phyloP scores from a whole-genome alignment of 2,329 filamentous ascomycete genomes.

The Colletotrichum cordylinicola region DNA sequence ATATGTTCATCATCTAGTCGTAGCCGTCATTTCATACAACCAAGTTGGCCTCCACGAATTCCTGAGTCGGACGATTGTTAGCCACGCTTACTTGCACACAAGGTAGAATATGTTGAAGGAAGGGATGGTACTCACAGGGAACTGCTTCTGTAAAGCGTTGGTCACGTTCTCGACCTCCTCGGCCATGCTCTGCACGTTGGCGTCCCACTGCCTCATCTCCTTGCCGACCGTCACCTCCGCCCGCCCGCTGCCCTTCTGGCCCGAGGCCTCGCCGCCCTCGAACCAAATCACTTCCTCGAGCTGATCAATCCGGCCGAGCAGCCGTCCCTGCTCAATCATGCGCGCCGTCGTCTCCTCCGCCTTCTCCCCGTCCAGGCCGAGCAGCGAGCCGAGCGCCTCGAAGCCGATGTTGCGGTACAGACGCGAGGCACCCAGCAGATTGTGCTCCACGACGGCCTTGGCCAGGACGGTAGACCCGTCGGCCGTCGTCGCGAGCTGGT shows the following conservation, averaged over 20 bases:
- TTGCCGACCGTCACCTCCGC: conserved; percentile 68
- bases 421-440: conserved; percentile 83
- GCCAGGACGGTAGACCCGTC: conserved; percentile 94
- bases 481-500: conserved; percentile 88
- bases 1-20: background rate
- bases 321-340: conserved; percentile 94
- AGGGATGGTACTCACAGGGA: conserved; percentile 61
- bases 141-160: conserved; percentile 79
- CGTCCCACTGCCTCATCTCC: conserved; percentile 86
- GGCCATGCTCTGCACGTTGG: conserved; percentile 82
- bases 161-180: conserved; percentile 91
- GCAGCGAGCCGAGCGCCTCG: conserved; percentile 75
- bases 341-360: conserved; percentile 90
- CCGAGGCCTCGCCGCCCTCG: conserved; percentile 74
- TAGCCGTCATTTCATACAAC: conserved; percentile 36
- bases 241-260: conserved; percentile 70
- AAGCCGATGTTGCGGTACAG: conserved; percentile 81
- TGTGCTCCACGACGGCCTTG: conserved; percentile 95
- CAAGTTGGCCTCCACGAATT: conserved; percentile 62
- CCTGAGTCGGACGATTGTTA: conserved; percentile 35
- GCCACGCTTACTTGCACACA: conserved; percentile 6
- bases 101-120: background rate
- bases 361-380: conserved; percentile 79
- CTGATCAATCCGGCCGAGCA: conserved; percentile 92
- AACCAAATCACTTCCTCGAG: conserved; percentile 90